Evolutionary conservation across 805 yeast genomes (phyloP), one percentile per base, ranked within the genome.

Genomic region (Sungouiella thailandica): DNA sequence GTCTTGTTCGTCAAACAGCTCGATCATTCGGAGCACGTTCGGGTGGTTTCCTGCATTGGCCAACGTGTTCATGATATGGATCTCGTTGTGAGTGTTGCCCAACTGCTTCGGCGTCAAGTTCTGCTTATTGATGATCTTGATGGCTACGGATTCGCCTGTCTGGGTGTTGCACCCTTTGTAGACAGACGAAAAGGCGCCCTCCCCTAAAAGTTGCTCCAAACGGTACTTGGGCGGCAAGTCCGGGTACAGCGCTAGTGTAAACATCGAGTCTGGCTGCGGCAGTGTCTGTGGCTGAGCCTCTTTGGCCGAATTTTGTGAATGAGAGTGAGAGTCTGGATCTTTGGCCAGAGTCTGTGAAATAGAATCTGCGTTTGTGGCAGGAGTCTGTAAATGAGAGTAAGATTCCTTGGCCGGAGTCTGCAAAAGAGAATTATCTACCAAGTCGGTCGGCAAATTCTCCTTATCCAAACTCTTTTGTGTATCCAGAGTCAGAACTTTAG

Each of bases 101-200:
- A 73, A 68, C 51, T 78, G 85, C 31, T 71, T 65, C 28, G 61
- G 58, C 49, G 81, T 81, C 65, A 84, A 65, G 45, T 78, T 80
- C 40, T 72, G 71, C 56, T 85, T 86, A 40, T 82, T 73, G 40
- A 88, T 81, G 27, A 76, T 66, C 50, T 76, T 76, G 37, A 76
- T 62, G 10, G 81, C 81, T 29, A 76, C 80, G 4, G 41, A 38
- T 31, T 64, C 56, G 6, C 59, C 60, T 1, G 71, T 54, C 2
- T 46, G 42, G 4, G 53, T 30, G 46, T 74, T 66, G 20, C 48
- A 41, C 4, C 86, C 89, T 34, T 74, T 74, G 57, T 77, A 80
- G 12, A 84, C 94, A 19, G 76, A 71, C 3, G 89, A 81, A 45
- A 84, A 84, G 0, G 94, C 89, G 17, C 94, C 94, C 55, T 84